phyloP scores from a whole-genome alignment of 2,329 filamentous ascomycete species.

The Orbilia quercus region DNA sequence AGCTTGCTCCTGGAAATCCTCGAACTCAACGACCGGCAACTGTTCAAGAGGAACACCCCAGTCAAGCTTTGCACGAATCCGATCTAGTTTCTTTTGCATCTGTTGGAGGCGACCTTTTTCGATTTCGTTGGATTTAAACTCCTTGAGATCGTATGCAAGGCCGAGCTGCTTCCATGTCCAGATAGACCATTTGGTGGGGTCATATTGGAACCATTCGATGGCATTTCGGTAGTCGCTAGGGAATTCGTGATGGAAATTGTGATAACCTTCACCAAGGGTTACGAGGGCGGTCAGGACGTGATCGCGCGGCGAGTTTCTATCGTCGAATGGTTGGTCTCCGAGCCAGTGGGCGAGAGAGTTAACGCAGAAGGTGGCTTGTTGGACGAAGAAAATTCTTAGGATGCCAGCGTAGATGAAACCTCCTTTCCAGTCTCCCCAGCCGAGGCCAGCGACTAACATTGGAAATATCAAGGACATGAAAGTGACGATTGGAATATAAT shows the following conservation, averaged over 20 bases:
- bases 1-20: constrained; percentile 81
- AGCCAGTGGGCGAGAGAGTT: constrained; percentile 92
- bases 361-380: constrained; percentile 93
- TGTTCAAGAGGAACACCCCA: constrained; percentile 88
- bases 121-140: constrained; percentile 91
- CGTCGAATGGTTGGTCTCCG: constrained; percentile 90
- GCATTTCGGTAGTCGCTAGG: constrained; percentile 93
- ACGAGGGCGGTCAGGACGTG: constrained; percentile 86
- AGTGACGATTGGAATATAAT: constrained; percentile 84
- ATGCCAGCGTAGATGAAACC: constrained; percentile 88
- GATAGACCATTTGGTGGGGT: constrained; percentile 91
- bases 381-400: constrained; percentile 86
- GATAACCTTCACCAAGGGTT: constrained; percentile 88
- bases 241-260: constrained; percentile 97
- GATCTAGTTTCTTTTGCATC: constrained; percentile 90
- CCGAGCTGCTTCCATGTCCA: constrained; percentile 85
- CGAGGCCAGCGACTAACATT: constrained; percentile 77
- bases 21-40: constrained; percentile 86
- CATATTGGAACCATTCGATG: constrained; percentile 90
- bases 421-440: constrained; percentile 83
- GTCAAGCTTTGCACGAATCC: constrained; percentile 82
- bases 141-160: constrained; percentile 86
- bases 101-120: constrained; percentile 91
- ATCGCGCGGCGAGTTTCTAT: constrained; percentile 89
- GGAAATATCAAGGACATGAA: constrained; percentile 82